These are phyloP conservation scores for Cytospora chrysosperma DNA, from an alignment of 2,329 filamentous ascomycete genomes.

Conservation along the genomic window DNA sequence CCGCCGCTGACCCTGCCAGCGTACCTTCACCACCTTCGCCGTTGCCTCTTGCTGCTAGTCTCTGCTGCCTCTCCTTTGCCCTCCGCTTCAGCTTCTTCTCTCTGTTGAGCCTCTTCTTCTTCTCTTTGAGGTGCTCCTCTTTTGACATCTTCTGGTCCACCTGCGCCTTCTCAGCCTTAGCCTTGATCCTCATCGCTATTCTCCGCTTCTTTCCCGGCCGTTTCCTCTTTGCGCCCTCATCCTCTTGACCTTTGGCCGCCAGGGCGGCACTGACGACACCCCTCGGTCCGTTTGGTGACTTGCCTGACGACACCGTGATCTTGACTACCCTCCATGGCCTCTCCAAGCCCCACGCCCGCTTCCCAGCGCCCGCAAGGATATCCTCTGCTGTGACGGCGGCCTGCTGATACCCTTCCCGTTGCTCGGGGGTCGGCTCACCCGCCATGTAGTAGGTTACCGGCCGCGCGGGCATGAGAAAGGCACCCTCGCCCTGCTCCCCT, in stretches of 20 bases:
- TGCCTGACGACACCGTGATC: slow-evolving; percentile 38
- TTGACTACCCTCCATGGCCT: slow-evolving; percentile 58
- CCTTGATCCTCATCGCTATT: slow-evolving; percentile 49
- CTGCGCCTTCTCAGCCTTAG: slow-evolving; percentile 40
- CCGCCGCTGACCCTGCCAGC: slow-evolving; percentile 5
- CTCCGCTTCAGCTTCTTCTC: slow-evolving; percentile 59
- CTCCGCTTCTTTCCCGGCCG: slow-evolving; percentile 60
- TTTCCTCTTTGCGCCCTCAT: slow-evolving; percentile 38
- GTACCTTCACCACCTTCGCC: slow-evolving; percentile 6
- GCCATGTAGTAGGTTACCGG: slow-evolving; percentile 52
- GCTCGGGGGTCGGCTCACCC: slow-evolving; percentile 36
- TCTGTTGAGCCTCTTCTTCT: slow-evolving; percentile 61
- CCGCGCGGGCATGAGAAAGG: slow-evolving; percentile 40
- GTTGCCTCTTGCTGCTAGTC: slow-evolving; percentile 33
- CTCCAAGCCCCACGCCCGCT: slow-evolving; percentile 56
- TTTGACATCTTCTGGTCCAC: slow-evolving; percentile 46
- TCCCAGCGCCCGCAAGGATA: slow-evolving; percentile 43
- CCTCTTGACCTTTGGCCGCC: slow-evolving; percentile 16
- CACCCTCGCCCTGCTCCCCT: slow-evolving; percentile 35
- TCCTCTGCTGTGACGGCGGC: slow-evolving; percentile 54
- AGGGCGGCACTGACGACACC: neutral
- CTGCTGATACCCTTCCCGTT: slow-evolving; percentile 41
- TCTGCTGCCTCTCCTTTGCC: slow-evolving; percentile 57
- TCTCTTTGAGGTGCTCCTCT: slow-evolving; percentile 57
- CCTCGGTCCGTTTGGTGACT: neutral